Percentiles rank a stretch among this genome's conserved stretches.
These are phyloP conservation scores for Clonostachys solani DNA, from an alignment of 2,329 filamentous ascomycete genomes.

Conservation along the genomic window DNA sequence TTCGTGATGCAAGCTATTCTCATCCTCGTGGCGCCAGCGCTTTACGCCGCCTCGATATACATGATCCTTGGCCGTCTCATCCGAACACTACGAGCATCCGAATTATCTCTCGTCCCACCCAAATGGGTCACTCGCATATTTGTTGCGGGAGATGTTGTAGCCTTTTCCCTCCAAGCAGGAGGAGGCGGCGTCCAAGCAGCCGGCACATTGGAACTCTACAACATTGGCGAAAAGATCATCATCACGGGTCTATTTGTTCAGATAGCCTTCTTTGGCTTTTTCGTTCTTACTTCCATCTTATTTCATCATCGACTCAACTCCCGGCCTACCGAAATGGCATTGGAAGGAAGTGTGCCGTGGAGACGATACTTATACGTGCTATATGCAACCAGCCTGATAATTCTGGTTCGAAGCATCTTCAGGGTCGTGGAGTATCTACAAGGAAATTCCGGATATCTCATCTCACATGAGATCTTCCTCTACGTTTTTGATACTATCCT, in stretches of 20 bases:
- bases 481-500: constrained; percentile 37
- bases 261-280: constrained; percentile 47
- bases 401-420: constrained; percentile 39
- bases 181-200: constrained; percentile 30
- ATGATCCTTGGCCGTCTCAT: constrained; percentile 43
- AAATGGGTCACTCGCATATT: constrained; percentile 49
- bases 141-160: constrained; percentile 47
- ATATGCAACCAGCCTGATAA: constrained; percentile 26
- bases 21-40: constrained; percentile 39
- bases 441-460: constrained; percentile 31
- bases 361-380: constrained; percentile 20
- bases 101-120: constrained; percentile 22
- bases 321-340: constrained; percentile 9
- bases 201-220: constrained; percentile 8
- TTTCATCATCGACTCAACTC: constrained; percentile 30
- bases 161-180: constrained; percentile 43
- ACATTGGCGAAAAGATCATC: constrained; percentile 40
- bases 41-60: constrained; percentile 46
- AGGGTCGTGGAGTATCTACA: constrained; percentile 41
- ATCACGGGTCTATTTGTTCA: constrained; percentile 50
- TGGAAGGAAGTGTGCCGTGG: constrained; percentile 15
- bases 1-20: constrained; percentile 36
- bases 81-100: constrained; percentile 25
- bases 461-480: constrained; percentile 32
- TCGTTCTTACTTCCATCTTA: constrained; percentile 36